Percentiles rank a stretch among this genome's conserved stretches.
These are phyloP conservation scores for Colletotrichum abscissum DNA, from an alignment of 2,329 filamentous ascomycete genomes.

Conservation along the genomic window DNA sequence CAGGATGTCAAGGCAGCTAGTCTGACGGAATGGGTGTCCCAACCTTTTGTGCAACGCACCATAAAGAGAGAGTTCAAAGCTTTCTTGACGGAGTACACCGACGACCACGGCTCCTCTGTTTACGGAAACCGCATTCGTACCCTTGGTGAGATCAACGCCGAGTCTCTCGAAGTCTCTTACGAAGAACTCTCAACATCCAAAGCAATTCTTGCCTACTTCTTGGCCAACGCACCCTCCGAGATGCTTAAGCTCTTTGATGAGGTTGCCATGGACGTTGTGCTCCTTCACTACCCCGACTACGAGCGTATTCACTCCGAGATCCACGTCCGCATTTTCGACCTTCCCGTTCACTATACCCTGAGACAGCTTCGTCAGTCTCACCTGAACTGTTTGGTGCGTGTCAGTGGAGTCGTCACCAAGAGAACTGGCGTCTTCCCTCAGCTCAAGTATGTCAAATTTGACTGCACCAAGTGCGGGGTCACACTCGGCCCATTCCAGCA, in stretches of 20 bases:
- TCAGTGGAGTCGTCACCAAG: conserved; percentile 94
- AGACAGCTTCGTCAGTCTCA: conserved; percentile 95
- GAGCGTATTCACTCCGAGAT: conserved; percentile 98
- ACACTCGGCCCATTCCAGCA: conserved; percentile 97
- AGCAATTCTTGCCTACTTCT: conserved; percentile 93
- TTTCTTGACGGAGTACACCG: conserved; percentile 95
- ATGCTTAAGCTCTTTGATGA: conserved; percentile 96
- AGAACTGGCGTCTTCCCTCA: conserved; percentile 97
- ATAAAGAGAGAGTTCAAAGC: conserved; percentile 98
- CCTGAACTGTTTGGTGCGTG: conserved; percentile 93
- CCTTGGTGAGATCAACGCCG: conserved; percentile 96
- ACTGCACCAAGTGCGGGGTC: conserved; percentile 91
- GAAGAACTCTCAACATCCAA: conserved; percentile 91
- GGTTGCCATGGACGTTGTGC: conserved; percentile 94
- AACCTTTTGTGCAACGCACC: conserved; percentile 88
- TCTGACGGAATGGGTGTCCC: conserved; percentile 94
- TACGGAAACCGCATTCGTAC: conserved; percentile 95
- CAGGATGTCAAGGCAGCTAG: conserved; percentile 94
- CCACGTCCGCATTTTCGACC: conserved; percentile 94
- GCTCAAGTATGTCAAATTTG: conserved; percentile 98
- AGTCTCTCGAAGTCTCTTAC: conserved; percentile 96
- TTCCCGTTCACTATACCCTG: conserved; percentile 94
- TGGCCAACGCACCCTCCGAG: conserved; percentile 95
- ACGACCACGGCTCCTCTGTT: conserved; percentile 88
- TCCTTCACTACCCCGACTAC: conserved; percentile 97